phyloP scores from a whole-genome alignment of 1,284 basidiomycete species.

The Ganoderma sinense region DNA sequence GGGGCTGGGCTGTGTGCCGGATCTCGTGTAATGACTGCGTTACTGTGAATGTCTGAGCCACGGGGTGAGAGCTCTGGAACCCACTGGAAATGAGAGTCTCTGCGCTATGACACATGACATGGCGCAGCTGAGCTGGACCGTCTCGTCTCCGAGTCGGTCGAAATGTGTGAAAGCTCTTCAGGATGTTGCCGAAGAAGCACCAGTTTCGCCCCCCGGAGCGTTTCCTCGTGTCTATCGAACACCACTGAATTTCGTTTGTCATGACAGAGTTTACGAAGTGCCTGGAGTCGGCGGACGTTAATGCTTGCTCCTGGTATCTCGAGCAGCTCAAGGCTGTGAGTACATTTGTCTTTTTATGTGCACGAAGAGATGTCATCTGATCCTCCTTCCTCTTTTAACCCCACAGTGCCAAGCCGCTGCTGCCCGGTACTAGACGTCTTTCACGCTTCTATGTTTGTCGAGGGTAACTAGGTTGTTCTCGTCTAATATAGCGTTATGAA shows the following conservation, averaged over 20 bases:
- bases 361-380: slow-evolving; percentile 11
- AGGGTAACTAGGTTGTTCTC: slow-evolving; percentile 10
- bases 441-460: slow-evolving; percentile 7
- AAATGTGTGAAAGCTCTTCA: neutral
- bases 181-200: neutral
- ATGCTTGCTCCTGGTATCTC: slow-evolving; percentile 82
- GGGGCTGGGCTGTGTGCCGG: neutral
- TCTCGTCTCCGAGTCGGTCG: neutral
- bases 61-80: neutral
- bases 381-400: slow-evolving; percentile 15
- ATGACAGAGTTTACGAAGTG: slow-evolving; percentile 76
- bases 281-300: slow-evolving; percentile 78
- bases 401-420: slow-evolving; percentile 80
- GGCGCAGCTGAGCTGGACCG: neutral
- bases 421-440: slow-evolving; percentile 58
- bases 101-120: neutral
- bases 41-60: neutral
- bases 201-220: neutral
- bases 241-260: slow-evolving; percentile 13
- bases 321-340: slow-evolving; percentile 86
- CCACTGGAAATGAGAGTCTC: neutral
- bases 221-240: slow-evolving; percentile 4
- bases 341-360: slow-evolving; percentile 16
- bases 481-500: slow-evolving; percentile 23
- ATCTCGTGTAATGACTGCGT: neutral